A percentile compares a stretch with the other conserved stretches of the same genome.
phyloP scores from a whole-genome alignment of 306 rosid genomes.

The Dalbergia cultrata region DNA sequence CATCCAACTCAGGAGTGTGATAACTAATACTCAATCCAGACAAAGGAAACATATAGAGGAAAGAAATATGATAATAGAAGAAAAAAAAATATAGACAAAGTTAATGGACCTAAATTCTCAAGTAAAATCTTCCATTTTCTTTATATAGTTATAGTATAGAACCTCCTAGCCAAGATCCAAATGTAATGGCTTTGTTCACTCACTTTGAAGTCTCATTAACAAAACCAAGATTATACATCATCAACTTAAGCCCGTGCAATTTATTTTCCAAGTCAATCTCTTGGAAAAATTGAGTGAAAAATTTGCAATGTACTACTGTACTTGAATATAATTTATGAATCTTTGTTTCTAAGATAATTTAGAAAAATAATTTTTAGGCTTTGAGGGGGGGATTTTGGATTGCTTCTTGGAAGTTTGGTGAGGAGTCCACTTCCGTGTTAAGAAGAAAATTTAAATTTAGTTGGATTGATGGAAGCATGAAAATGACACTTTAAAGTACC shows the following conservation, averaged over 20 bases:
- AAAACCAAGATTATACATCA: neutral
- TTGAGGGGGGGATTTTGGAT: neutral
- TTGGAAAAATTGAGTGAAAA: constrained; percentile 21
- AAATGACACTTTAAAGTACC: constrained; percentile 47
- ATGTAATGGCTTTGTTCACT: no score
- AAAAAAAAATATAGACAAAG: constrained; percentile 30
- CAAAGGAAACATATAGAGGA: neutral
- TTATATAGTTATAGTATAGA: no score
- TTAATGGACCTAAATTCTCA: constrained; percentile 26
- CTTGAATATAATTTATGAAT: constrained; percentile 30
- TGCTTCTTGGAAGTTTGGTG: constrained; percentile 50
- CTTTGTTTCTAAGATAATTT: constrained; percentile 43
- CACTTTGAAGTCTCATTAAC: no score
- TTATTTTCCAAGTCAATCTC: constrained; percentile 42
- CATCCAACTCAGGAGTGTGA: neutral
- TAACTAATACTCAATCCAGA: neutral
- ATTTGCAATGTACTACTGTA: neutral
- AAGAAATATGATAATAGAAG: neutral
- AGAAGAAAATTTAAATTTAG: constrained; percentile 30
- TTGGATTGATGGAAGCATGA: constrained; percentile 32
- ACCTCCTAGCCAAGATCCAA: no score
- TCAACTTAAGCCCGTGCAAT: constrained; percentile 43
- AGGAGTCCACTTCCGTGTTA: constrained; percentile 37
- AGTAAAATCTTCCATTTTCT: no score
- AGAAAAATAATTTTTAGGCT: constrained; percentile 23